Conservation (phyloP, 345 rosid species). For the Gossypium longicalyx region DNA sequence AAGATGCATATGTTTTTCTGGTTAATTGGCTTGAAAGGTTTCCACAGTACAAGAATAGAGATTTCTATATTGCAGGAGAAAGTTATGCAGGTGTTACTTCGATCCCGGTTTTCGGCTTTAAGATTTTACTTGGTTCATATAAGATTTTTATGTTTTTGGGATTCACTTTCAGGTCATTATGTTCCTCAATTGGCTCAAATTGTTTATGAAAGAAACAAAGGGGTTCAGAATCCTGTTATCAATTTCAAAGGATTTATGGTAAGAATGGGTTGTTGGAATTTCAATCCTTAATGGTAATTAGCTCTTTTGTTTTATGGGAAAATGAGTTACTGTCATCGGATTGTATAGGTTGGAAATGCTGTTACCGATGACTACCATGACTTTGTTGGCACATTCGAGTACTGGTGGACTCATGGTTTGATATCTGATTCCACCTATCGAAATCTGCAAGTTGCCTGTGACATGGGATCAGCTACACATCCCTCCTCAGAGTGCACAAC, state of each 20-base stretch:
- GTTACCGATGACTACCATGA: constrained; percentile 90
- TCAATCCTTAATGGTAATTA: neutral
- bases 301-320: neutral
- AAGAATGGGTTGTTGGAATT: constrained; percentile 12
- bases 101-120: neutral
- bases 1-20: constrained; percentile 75
- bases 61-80: constrained; percentile 91
- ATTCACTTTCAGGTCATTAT: constrained; percentile 66
- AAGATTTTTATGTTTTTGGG: neutral
- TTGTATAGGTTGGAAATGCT: constrained; percentile 78
- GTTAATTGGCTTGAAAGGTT: constrained; percentile 89
- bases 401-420: constrained; percentile 98
- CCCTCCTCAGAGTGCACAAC: constrained; percentile 59
- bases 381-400: constrained; percentile 72
- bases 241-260: constrained; percentile 94
- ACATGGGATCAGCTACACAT: constrained; percentile 52
- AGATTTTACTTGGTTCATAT: neutral
- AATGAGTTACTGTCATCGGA: neutral
- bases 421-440: constrained; percentile 81
- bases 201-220: constrained; percentile 58
- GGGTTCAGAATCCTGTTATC: constrained; percentile 52
- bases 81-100: constrained; percentile 74
- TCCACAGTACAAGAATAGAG: constrained; percentile 89
- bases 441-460: constrained; percentile 46
- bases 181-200: constrained; percentile 93